Evolutionary conservation across 805 yeast species (phyloP), one percentile per base, ranked within the genome.

Genomic region (Tanozyma kutaoensis): DNA sequence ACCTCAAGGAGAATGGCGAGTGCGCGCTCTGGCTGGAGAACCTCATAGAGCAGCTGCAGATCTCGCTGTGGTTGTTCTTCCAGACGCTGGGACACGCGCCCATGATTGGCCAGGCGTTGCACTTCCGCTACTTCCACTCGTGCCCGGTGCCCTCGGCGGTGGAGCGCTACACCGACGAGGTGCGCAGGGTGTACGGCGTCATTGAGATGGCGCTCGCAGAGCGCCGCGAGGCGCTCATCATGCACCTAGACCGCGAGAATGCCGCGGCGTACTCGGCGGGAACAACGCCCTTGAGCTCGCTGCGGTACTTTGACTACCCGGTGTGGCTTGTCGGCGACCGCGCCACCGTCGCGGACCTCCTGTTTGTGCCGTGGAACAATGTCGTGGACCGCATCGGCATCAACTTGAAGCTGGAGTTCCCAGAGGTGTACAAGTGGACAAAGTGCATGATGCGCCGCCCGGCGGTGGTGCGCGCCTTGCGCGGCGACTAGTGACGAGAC

Each of bases 1-100:
- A 66, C 38, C 50, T 69, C 18, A 68, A 66, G 39, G 81, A 77
- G 35, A 66, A 58, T 29, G 80, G 80, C 6, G 62, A 62, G 21
- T 78, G 88, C 40, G 62, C 80, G 8, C 66, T 84, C 28, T 88
- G 93, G 84, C 73, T 93, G 3, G 75, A 71, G 28, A 77, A 76
- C 44, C 48, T 77, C 28, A 62, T 70, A 10, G 94, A 82, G 37
- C 95, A 84, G 55, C 66, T 86, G 3, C 88, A 78, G 48, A 82
- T 86, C 31, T 66, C 72, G 33, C 71, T 85, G 5, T 86, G 96
- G 95, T 62, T 88, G 21, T 86, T 82, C 45, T 86, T 86, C 62
- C 97, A 86, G 55, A 84, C 95, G 3, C 78, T 93, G 4, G 96
- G 97, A 5, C 96, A 85, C 48, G 94, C 96, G 0, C 95, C 96